A percentile compares a stretch with the other conserved stretches of the same genome.
These are phyloP conservation scores for Crithidia sp. DNA, from an alignment of 208 protist species.

Conservation along the genomic window DNA sequence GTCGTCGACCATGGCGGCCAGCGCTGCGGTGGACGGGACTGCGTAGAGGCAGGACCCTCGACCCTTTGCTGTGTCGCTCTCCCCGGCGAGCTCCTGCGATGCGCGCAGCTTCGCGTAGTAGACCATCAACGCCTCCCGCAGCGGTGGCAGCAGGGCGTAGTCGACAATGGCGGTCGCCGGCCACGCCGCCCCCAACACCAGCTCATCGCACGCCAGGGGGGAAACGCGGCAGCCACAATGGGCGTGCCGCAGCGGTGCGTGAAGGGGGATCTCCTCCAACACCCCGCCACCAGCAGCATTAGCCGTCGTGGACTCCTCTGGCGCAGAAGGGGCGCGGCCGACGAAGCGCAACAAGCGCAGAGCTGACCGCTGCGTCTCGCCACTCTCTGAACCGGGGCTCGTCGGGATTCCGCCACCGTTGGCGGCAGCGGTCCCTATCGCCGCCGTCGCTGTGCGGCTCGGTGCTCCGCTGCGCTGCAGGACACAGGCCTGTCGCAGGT, in stretches of 20 bases:
- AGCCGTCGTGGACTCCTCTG: background rate
- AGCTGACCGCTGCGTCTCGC: background rate
- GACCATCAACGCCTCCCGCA: conserved; percentile 17
- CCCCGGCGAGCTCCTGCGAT: background rate
- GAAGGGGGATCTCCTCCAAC: conserved; percentile 17
- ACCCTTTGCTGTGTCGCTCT: background rate
- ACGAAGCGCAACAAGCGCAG: conserved; percentile 15
- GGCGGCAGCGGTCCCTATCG: background rate
- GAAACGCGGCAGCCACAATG: conserved; percentile 23
- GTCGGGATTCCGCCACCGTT: no score
- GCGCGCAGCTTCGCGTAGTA: conserved; percentile 6
- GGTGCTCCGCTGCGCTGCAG: background rate
- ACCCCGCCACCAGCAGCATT: background rate
- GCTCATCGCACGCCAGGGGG: conserved; percentile 23
- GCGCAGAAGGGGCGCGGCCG: background rate
- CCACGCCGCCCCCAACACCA: conserved; percentile 24
- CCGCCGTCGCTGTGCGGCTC: background rate
- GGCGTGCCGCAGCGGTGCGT: conserved; percentile 14
- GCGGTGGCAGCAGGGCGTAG: conserved; percentile 15
- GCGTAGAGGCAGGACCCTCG: background rate
- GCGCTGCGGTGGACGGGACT: background rate
- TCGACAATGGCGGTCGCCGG: conserved; percentile 25
- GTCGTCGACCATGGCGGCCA: conserved; percentile 2
- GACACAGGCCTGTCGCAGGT: conserved; percentile 20
- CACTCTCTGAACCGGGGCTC: no score